These are phyloP conservation scores for Penicillium sp. DNA, from an alignment of 2,329 filamentous ascomycete species.

Conservation along the genomic window DNA sequence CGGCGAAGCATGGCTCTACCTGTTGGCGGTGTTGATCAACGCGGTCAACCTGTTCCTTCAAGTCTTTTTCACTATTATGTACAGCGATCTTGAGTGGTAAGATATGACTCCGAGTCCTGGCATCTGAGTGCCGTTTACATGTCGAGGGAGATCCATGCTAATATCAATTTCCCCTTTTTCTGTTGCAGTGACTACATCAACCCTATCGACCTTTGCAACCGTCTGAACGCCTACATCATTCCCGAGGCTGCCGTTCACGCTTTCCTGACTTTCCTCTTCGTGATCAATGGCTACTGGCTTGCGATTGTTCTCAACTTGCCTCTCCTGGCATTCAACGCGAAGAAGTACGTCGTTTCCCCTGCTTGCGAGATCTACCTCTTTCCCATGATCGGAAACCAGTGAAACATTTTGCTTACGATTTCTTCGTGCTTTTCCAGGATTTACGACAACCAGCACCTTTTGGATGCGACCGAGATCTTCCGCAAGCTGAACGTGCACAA, in stretches of 20 bases:
- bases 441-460: slow-evolving; percentile 89
- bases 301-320: slow-evolving; percentile 88
- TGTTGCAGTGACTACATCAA: slow-evolving; percentile 90
- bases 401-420: slow-evolving; percentile 18
- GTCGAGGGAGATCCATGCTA: slow-evolving; percentile 5
- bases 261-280: slow-evolving; percentile 89
- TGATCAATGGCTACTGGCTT: slow-evolving; percentile 98
- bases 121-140: neutral
- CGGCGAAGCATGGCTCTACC: slow-evolving; percentile 96
- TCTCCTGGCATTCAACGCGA: slow-evolving; percentile 85
- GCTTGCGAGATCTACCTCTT: slow-evolving; percentile 1
- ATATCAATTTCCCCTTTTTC: slow-evolving; percentile 21
- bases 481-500: slow-evolving; percentile 98
- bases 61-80: slow-evolving; percentile 99
- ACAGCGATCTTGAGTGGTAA: slow-evolving; percentile 98
- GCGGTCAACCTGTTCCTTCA: slow-evolving; percentile 99
- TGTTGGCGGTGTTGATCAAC: slow-evolving; percentile 97
- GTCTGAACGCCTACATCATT: slow-evolving; percentile 98
- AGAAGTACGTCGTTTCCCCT: slow-evolving; percentile 67
- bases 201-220: slow-evolving; percentile 99
- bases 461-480: slow-evolving; percentile 99
- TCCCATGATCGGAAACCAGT: neutral
- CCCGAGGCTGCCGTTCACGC: slow-evolving; percentile 97
- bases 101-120: slow-evolving; percentile 31
- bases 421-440: slow-evolving; percentile 57